Percentiles rank a stretch among this genome's conserved stretches.
These are phyloP conservation scores for Adansonia rubrostipa DNA, from an alignment of 441 rosid species.

Conservation along the genomic window DNA sequence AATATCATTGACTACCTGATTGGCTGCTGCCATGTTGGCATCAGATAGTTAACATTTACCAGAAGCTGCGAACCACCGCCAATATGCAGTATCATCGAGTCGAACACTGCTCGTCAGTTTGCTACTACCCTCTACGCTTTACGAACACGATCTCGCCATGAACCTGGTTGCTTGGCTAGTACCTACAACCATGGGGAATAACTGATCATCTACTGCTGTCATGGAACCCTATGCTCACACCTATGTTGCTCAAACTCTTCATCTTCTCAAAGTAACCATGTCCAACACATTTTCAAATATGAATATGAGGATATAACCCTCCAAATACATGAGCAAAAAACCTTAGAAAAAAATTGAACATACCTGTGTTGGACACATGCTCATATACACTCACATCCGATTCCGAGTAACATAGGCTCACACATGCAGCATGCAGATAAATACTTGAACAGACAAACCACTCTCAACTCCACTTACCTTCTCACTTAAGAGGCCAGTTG, in stretches of 20 bases:
- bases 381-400: too few species aligned
- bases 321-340: too few species aligned
- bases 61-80: not conserved
- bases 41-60: not conserved
- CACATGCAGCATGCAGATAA: not conserved
- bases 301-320: too few species aligned
- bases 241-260: too few species aligned
- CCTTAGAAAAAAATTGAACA: too few species aligned
- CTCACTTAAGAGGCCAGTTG: conserved; percentile 69
- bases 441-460: not conserved
- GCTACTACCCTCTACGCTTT: conserved; percentile 44
- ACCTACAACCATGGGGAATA: conserved; percentile 49
- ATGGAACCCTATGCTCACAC: not conserved
- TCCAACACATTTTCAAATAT: too few species aligned
- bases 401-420: not conserved
- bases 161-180: conserved; percentile 87
- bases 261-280: too few species aligned
- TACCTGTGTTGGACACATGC: too few species aligned
- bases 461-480: conserved; percentile 46
- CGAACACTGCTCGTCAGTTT: not conserved
- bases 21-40: conserved; percentile 7
- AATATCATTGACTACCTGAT: not conserved
- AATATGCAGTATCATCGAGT: not conserved
- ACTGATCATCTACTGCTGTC: conserved; percentile 5
- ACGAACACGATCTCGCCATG: conserved; percentile 97